Conservation (phyloP, 306 rosid genomes). For the Astragalus membranaceus region DNA sequence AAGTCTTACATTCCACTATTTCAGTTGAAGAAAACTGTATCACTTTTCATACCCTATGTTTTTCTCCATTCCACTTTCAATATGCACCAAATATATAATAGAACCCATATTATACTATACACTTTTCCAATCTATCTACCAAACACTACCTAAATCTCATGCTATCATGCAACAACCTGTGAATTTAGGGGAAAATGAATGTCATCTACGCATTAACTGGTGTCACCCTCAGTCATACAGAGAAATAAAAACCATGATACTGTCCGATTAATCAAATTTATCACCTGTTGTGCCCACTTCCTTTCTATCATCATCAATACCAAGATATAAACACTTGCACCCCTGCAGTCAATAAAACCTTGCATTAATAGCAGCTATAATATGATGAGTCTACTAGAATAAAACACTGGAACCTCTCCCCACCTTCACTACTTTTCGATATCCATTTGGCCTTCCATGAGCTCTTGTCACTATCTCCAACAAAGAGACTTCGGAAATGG, state of each 20-base stretch:
- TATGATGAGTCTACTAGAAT: conserved; percentile 11
- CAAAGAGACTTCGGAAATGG: conserved; percentile 77
- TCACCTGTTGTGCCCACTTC: conserved; percentile 89
- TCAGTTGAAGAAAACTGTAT: background rate
- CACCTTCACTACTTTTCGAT: conserved; percentile 80
- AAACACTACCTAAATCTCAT: background rate
- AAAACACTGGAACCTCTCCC: conserved; percentile 13
- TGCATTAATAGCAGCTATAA: conserved; percentile 27
- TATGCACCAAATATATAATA: background rate
- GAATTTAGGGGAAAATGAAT: background rate
- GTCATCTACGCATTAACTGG: conserved; percentile 7
- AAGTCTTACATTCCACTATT: background rate
- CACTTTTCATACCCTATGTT: background rate
- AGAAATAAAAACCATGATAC: background rate
- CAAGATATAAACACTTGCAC: conserved; percentile 78
- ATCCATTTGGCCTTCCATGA: conserved; percentile 87
- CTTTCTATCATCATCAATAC: conserved; percentile 74
- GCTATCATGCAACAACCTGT: background rate
- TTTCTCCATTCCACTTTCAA: background rate
- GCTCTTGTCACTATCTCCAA: conserved; percentile 79
- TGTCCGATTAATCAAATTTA: conserved; percentile 4
- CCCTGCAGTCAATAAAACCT: conserved; percentile 44
- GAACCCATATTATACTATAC: background rate
- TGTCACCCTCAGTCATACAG: background rate
- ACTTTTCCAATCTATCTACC: background rate